Evolutionary conservation across 306 rosid genomes (phyloP).

Genomic region (Alnus rubra): DNA sequence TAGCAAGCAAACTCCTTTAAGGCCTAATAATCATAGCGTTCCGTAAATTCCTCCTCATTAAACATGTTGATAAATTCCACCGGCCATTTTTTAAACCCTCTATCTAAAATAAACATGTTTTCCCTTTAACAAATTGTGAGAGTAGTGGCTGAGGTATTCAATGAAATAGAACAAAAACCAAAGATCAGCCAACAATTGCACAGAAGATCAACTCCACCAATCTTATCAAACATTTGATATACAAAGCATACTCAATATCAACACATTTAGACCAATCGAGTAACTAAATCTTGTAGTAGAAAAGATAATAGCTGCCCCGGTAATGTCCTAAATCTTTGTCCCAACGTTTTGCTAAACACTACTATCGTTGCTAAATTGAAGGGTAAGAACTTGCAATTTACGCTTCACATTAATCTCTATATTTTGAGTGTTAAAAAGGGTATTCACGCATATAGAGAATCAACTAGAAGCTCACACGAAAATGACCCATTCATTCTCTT

Average conservation of each 20-base stretch:
- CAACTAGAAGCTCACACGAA: neutral
- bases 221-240: neutral
- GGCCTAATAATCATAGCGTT: neutral
- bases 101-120: neutral
- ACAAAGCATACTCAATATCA: neutral
- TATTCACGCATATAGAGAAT: neutral
- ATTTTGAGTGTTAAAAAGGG: neutral
- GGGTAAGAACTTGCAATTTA: no score
- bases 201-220: conserved; percentile 13
- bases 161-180: neutral
- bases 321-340: neutral
- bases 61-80: neutral
- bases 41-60: neutral
- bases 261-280: neutral
- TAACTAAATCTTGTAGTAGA: neutral
- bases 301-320: neutral
- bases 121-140: neutral
- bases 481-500: neutral
- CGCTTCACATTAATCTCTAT: neutral
- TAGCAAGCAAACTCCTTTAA: neutral
- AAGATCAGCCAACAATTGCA: conserved; percentile 12
- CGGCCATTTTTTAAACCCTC: neutral
- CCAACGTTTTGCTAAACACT: neutral
- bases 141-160: neutral
- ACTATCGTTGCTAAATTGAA: neutral